phyloP scores from a whole-genome alignment of 495 filamentous ascomycete genomes.

The Penicillium riverlandense region DNA sequence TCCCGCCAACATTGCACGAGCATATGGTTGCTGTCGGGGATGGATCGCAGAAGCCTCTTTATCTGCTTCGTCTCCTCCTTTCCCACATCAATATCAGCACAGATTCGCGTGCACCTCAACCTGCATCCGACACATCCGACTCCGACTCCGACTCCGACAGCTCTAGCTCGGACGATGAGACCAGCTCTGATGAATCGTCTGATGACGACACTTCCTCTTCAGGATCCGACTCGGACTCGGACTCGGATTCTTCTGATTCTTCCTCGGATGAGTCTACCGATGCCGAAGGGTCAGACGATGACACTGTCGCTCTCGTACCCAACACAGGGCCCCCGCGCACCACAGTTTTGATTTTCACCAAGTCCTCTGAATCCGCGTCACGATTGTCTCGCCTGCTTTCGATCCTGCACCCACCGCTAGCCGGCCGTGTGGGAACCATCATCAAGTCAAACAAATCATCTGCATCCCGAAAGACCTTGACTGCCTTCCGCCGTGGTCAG shows the following conservation, averaged over 20 bases:
- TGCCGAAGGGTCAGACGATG: conserved; percentile 5
- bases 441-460: conserved; percentile 67
- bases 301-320: conserved; percentile 7
- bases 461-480: conserved; percentile 53
- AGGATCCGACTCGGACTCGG: conserved; percentile 18
- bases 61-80: conserved; percentile 48
- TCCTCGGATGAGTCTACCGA: conserved; percentile 18
- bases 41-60: conserved; percentile 74
- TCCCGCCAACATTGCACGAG: conserved; percentile 68
- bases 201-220: conserved; percentile 22
- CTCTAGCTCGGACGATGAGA: conserved; percentile 17
- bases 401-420: conserved; percentile 54
- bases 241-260: conserved; percentile 17
- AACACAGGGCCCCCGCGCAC: conserved; percentile 2
- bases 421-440: conserved; percentile 56
- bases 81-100: conserved; percentile 26
- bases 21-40: conserved; percentile 67
- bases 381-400: conserved; percentile 73
- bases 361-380: conserved; percentile 74
- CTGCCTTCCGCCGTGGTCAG: conserved; percentile 54
- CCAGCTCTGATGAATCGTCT: conserved; percentile 23
- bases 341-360: conserved; percentile 75
- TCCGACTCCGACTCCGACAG: conserved; percentile 29
- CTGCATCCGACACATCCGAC: conserved; percentile 15
- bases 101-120: background rate